Conservation (phyloP, 805 yeast genomes). For the Wickerhamiella vanderwaltii region DNA sequence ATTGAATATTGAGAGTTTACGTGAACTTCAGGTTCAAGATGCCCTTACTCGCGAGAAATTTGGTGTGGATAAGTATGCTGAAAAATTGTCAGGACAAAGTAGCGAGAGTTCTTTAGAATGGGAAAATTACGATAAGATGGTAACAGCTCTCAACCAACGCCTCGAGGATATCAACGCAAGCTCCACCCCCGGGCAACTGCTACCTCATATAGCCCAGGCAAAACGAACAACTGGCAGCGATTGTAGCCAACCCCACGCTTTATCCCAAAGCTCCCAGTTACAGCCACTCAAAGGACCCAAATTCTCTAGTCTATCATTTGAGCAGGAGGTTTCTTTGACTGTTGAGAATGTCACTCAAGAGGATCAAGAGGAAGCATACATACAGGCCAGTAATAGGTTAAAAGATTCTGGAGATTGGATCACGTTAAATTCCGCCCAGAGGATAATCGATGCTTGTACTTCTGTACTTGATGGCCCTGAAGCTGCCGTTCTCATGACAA, state of each 20-base stretch:
- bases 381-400: background rate
- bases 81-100: background rate
- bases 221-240: too few species aligned
- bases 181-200: too few species aligned
- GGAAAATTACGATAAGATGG: slow-evolving; percentile 7
- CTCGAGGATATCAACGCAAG: background rate
- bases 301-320: background rate
- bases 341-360: background rate
- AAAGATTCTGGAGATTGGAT: background rate
- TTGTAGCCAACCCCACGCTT: background rate
- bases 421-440: background rate
- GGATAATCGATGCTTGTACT: background rate
- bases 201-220: background rate
- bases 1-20: slow-evolving; percentile 15
- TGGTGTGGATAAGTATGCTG: slow-evolving; percentile 12
- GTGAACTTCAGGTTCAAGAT: slow-evolving; percentile 15
- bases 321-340: slow-evolving; percentile 1
- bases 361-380: background rate
- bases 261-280: background rate
- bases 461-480: background rate
- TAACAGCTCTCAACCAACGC: background rate
- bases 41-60: slow-evolving; percentile 9
- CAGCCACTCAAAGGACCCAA: background rate
- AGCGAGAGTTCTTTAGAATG: slow-evolving; percentile 1
- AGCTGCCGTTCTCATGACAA: slow-evolving; percentile 6